Base-by-base conservation (phyloP, 129 eudicot genomes). In the Deinandra increscens region DNA sequence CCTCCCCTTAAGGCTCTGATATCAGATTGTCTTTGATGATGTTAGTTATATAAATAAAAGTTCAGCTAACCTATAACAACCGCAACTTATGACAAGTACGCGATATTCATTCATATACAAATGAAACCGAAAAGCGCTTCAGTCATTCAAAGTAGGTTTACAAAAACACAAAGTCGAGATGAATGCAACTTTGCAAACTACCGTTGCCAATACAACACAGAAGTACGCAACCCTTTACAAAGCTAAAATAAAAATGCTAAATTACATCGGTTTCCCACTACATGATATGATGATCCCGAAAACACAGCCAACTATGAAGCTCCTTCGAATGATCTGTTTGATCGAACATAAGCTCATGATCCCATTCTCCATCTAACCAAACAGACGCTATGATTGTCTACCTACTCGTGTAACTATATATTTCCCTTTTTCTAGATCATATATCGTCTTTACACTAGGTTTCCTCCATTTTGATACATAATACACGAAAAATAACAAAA, bases 351-450 rank as follows among this genome's bases (percentile, higher is more conserved):
- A 41, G 17, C 19, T 61, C 70, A 73, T 62, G 38, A 72, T 60
- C 20, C 45, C 22, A 69, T 36, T 20, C 45, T 19, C 45, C 22
- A 20, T 38, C 53, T 22, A 50, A 39, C 71, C 69, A 50, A 66
- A 60, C 36, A 54, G 13, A 20, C 64, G 17, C 77, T 86, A 86
- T 50, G 84, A 82, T 64, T 84, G 80, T 84, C 96, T 80, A 81
- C 79, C 77, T 68, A 93, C 67, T 37, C 91, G 88, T 6, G 96
- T 93, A 68, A 86, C 85, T 82, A 93, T 89, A 64, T 93, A 93
- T 56, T 87, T 90, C 14, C 98, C 96, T 78, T 93, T 92, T 80
- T 89, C 98, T 33, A 93, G 81, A 63, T 93, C 98, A 53, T 84
- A 93, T 43, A 93, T 93, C 7, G 98, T 93, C 84, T 89, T 93